Conservation (phyloP, 73 alveolate genomes). For the Paramecium octaurelia region DNA sequence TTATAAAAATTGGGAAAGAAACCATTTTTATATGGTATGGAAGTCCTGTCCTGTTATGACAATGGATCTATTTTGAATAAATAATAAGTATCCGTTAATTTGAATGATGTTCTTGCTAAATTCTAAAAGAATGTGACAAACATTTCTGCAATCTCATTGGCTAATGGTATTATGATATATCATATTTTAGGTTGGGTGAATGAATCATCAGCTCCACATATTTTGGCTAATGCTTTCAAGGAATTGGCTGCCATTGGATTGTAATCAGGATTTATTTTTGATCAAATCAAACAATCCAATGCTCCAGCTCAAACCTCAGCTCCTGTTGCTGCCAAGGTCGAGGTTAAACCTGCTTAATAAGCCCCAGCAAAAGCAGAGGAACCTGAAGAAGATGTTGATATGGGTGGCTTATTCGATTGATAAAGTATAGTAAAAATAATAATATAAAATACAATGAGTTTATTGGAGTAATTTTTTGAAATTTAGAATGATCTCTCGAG, state of each 20-base stretch:
- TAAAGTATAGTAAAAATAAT: background rate
- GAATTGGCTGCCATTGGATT: conserved; percentile 95
- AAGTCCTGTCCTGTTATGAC: conserved; percentile 90
- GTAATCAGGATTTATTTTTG: conserved; percentile 87
- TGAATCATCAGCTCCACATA: conserved; percentile 97
- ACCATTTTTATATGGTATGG: conserved; percentile 97
- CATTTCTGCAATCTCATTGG: conserved; percentile 90
- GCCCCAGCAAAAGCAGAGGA: conserved; percentile 79
- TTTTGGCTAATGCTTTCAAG: conserved; percentile 95
- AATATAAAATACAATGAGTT: background rate
- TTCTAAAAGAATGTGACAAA: conserved; percentile 78
- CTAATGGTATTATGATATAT: conserved; percentile 61
- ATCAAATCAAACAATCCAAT: conserved; percentile 74
- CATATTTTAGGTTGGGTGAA: conserved; percentile 70
- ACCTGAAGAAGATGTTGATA: conserved; percentile 92
- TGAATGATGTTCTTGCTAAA: conserved; percentile 76
- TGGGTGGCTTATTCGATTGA: conserved; percentile 93
- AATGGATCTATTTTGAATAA: conserved; percentile 95
- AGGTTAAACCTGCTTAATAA: conserved; percentile 68
- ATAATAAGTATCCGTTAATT: conserved; percentile 94
- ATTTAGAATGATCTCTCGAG: background rate
- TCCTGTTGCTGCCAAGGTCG: conserved; percentile 57
- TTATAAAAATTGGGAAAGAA: conserved; percentile 94
- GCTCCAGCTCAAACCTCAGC: conserved; percentile 73
- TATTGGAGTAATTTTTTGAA: background rate